Evolutionary conservation across 2,329 filamentous ascomycete genomes (phyloP), one percentile per base, ranked within the genome.

Genomic region (Gaeumannomyces sp.): DNA sequence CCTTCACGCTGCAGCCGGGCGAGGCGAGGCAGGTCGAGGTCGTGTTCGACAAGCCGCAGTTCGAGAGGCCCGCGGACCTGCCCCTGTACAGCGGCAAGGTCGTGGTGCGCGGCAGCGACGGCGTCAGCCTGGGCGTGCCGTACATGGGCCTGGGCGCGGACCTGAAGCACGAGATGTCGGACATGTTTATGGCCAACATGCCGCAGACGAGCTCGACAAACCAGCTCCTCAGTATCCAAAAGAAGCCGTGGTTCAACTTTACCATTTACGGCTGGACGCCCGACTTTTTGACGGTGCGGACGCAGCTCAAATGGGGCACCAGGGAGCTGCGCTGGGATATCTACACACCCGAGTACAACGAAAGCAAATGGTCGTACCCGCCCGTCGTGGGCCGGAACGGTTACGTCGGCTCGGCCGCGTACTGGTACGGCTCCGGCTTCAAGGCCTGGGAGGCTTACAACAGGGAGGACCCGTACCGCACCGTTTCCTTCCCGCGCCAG

Each of bases 41-140:
- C 65, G 67, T 67, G 53, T 72, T 75, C 63, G 59, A 35, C 59
- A 33, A 35, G 29, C 59, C 59, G 19, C 25, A 19, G 19, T 60
- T 60, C 29, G 59, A 33, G 22, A 67, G 66, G 10, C 69, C 69
- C 14, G 71, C 71, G 13, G 31, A 66, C n/a, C 66, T 76, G 29
- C 74, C 74, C 3, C 64, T 76, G 16, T 77, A 76, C 64, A 73
- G 73, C 61, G 75, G 75, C 59, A 73, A 72, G 64, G 69, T 76
- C 31, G 66, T 73, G 25, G 67, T 76, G 59, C 22, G 29, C 59
- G 71, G 70, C 29, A 72, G 70, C 65, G 72, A 72, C 60, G 73
- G 72, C 31, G 75, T 76, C 64, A 66, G 70, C n/a, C 68, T 76
- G 28, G 72, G 70, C 10, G 70, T 76, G 6, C 73, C 73, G 2